phyloP scores from a whole-genome alignment of 805 yeast genomes.

The Yamadazyma insecticola region DNA sequence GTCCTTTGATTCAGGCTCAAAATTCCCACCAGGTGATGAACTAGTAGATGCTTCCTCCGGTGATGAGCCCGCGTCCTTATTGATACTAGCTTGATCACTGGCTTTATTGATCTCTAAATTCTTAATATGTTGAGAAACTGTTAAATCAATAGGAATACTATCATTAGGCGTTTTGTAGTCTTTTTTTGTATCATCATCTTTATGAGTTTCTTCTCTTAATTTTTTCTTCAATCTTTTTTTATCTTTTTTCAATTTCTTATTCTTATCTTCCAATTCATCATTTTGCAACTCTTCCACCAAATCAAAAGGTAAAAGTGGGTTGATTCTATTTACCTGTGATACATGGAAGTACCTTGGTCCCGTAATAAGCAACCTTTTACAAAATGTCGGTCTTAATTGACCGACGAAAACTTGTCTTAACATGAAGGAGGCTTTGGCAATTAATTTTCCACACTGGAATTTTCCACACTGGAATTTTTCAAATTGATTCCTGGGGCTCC shows the following conservation, averaged over 20 bases:
- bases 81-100: neutral
- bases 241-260: slow-evolving; percentile 23
- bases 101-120: slow-evolving; percentile 1
- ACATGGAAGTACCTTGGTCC: no score
- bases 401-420: no score
- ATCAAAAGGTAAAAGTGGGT: slow-evolving; percentile 41
- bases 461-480: no score
- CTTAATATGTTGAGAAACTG: slow-evolving; percentile 8
- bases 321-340: slow-evolving; percentile 13
- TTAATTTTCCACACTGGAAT: no score
- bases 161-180: slow-evolving; percentile 8
- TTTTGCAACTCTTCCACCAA: slow-evolving; percentile 31
- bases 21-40: no score
- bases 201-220: slow-evolving; percentile 12
- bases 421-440: no score
- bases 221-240: slow-evolving; percentile 21
- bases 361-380: no score
- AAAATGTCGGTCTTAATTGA: no score
- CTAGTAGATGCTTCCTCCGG: no score
- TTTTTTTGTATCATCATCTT: slow-evolving; percentile 3
- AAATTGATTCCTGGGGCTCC: no score
- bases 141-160: slow-evolving; percentile 6
- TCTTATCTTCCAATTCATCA: slow-evolving; percentile 26
- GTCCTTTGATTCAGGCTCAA: no score
- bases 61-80: neutral